Evolutionary conservation across 495 filamentous ascomycete species (phyloP).

Genomic region (Hypoxylon trugodes): DNA sequence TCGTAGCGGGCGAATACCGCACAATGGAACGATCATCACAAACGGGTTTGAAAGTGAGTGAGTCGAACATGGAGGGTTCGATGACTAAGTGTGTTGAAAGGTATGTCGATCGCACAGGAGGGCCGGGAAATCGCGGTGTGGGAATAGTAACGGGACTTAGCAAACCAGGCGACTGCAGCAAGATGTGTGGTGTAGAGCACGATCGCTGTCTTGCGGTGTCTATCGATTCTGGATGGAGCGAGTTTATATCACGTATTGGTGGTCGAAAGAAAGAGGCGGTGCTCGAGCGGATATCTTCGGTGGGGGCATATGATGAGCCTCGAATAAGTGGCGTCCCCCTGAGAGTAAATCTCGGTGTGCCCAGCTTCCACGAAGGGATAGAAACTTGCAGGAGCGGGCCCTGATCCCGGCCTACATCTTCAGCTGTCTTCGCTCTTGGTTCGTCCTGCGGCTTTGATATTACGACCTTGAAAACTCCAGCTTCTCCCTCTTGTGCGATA

Average conservation of each 20-base stretch:
- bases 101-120: conserved; percentile 49
- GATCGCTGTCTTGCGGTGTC: conserved; percentile 42
- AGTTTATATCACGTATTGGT: conserved; percentile 30
- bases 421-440: conserved; percentile 69
- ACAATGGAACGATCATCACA: conserved; percentile 85
- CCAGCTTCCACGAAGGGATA: conserved; percentile 88
- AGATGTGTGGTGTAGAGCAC: conserved; percentile 43
- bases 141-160: conserved; percentile 35
- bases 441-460: conserved; percentile 77
- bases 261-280: conserved; percentile 55
- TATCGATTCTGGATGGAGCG: conserved; percentile 39
- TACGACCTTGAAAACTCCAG: conserved; percentile 80
- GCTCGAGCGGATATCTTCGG: conserved; percentile 57
- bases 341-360: conserved; percentile 80
- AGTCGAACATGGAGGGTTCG: conserved; percentile 77
- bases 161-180: conserved; percentile 37
- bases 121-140: conserved; percentile 37
- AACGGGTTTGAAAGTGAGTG: conserved; percentile 70
- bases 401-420: conserved; percentile 56
- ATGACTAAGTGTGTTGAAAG: conserved; percentile 58
- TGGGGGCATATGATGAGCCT: conserved; percentile 71
- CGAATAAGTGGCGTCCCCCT: conserved; percentile 82
- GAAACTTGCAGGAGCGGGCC: conserved; percentile 74
- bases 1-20: conserved; percentile 74
- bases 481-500: conserved; percentile 61